These are phyloP conservation scores for Dothideomycetes sp. DNA, from an alignment of 2,329 filamentous ascomycete species.

Conservation along the genomic window DNA sequence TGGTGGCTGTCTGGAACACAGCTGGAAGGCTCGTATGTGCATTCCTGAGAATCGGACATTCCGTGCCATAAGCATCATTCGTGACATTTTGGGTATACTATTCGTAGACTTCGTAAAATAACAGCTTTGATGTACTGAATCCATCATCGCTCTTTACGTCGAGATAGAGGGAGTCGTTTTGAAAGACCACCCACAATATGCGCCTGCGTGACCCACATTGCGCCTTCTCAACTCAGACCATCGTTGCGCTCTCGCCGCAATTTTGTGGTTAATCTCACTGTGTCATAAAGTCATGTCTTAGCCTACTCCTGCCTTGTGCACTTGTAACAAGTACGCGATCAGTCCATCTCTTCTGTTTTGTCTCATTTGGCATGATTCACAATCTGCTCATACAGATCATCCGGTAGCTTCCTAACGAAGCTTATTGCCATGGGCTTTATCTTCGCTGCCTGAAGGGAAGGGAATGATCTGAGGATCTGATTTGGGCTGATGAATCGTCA, in stretches of 20 bases:
- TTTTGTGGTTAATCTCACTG: too few species aligned
- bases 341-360: background rate
- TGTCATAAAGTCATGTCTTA: background rate
- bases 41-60: background rate
- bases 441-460: constrained; percentile 68
- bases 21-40: background rate
- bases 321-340: background rate
- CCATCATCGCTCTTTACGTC: too few species aligned
- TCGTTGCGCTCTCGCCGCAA: too few species aligned
- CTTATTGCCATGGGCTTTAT: constrained; percentile 74
- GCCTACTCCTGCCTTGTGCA: background rate
- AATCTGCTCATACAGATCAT: constrained; percentile 83
- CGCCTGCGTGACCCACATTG: too few species aligned
- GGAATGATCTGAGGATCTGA: constrained; percentile 80
- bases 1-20: background rate
- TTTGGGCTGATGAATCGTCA: constrained; percentile 57
- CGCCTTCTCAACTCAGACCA: too few species aligned
- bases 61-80: background rate
- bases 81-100: background rate
- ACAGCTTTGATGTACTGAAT: too few species aligned
- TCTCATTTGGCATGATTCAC: constrained; percentile 68
- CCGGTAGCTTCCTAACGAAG: constrained; percentile 80
- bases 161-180: too few species aligned
- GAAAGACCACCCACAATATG: too few species aligned
- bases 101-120: background rate